Evolutionary conservation across 805 yeast genomes (phyloP).

Genomic region (Cyberlindnera euphorbiae): DNA sequence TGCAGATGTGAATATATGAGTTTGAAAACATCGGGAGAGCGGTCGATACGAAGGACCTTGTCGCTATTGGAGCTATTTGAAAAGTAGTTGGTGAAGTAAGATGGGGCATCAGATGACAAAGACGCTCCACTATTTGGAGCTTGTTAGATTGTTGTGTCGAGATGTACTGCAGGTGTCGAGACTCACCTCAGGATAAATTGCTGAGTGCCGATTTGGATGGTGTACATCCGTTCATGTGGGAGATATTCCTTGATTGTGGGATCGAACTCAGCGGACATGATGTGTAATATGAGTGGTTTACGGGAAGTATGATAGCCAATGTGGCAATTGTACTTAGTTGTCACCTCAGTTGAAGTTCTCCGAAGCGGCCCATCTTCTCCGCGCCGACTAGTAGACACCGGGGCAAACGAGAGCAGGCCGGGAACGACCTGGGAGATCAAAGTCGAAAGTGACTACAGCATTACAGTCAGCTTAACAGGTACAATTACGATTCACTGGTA

Average conservation of each 20-base stretch:
- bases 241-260: conserved; percentile 47
- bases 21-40: conserved; percentile 67
- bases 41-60: conserved; percentile 57
- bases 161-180: too few species aligned
- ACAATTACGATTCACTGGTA: too few species aligned
- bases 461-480: background rate
- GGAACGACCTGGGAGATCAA: too few species aligned
- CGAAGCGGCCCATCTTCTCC: too few species aligned
- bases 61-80: conserved; percentile 30
- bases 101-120: conserved; percentile 79
- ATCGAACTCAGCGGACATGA: conserved; percentile 19
- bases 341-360: too few species aligned
- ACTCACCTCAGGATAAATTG: conserved; percentile 41
- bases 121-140: conserved; percentile 84
- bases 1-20: conserved; percentile 68
- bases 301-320: too few species aligned
- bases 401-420: too few species aligned
- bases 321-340: too few species aligned
- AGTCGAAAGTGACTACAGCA: too few species aligned
- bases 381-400: too few species aligned
- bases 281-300: too few species aligned
- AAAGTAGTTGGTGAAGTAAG: conserved; percentile 78
- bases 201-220: conserved; percentile 64
- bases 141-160: too few species aligned
- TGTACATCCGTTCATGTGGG: conserved; percentile 66